A percentile compares a stretch with the other conserved stretches of the same genome.
These are phyloP conservation scores for Talaromyces albobiverticillius DNA, from an alignment of 2,329 filamentous ascomycete genomes.

Conservation along the genomic window DNA sequence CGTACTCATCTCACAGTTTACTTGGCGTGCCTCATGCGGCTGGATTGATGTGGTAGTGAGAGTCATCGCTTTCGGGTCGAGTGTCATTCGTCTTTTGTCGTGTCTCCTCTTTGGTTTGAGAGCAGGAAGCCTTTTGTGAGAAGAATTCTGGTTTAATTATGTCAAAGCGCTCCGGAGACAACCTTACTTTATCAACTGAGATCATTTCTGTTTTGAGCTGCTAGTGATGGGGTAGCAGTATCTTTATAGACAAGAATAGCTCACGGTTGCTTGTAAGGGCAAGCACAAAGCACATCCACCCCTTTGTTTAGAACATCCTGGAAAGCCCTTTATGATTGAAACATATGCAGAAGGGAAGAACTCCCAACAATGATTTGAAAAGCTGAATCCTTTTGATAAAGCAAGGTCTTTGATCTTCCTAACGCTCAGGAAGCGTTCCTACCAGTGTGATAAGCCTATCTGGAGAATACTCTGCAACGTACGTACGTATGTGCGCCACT, in stretches of 20 bases:
- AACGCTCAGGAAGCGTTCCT: not conserved
- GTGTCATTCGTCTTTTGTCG: not conserved
- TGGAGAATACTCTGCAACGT: not conserved
- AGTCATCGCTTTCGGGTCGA: not conserved
- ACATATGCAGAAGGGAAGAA: not conserved
- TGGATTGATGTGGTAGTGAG: constrained; percentile 1
- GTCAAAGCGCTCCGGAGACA: not conserved
- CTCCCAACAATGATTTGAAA: not conserved
- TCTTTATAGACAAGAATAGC: not conserved
- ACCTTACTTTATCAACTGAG: not conserved
- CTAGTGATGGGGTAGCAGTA: not conserved
- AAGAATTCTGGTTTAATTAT: not conserved
- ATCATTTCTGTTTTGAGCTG: not conserved
- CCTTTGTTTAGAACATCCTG: not conserved
- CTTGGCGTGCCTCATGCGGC: constrained; percentile 1
- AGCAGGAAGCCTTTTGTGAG: too few species aligned
- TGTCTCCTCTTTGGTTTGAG: not conserved
- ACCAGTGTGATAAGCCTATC: not conserved
- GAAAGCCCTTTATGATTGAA: not conserved
- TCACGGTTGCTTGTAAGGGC: not conserved
- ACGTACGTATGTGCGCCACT: not conserved
- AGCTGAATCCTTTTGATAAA: not conserved
- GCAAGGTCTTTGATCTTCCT: not conserved
- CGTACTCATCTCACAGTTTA: not conserved
- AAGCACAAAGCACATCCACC: not conserved